Evolutionary conservation across 2,329 filamentous ascomycete species (phyloP).

Genomic region (Beauveria rudraprayagi): DNA sequence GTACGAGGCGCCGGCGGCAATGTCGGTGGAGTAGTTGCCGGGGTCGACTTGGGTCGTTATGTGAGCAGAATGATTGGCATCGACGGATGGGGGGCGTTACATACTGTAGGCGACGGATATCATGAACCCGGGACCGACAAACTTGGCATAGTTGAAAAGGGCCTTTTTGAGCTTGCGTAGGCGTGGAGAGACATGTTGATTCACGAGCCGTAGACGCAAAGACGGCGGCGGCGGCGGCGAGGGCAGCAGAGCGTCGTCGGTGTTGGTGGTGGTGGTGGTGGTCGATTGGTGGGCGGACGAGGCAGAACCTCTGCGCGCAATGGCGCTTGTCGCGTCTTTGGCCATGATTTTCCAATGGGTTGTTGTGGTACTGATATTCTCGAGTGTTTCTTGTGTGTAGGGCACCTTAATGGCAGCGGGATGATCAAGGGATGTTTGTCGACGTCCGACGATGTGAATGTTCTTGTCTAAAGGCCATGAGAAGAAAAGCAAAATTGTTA

Average conservation of each 20-base stretch:
- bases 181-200: not conserved
- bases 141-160: constrained; percentile 8
- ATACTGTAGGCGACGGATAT: constrained; percentile 52
- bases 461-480: not conserved
- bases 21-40: constrained; percentile 64
- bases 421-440: not conserved
- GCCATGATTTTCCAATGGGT: not conserved
- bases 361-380: no score
- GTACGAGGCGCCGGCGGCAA: constrained; percentile 59
- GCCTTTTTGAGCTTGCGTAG: not conserved
- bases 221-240: not conserved
- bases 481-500: not conserved
- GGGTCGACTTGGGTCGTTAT: no score
- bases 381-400: not conserved
- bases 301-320: not conserved
- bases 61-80: no score
- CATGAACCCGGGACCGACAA: constrained; percentile 62
- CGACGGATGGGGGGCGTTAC: no score
- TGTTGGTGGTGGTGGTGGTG: not conserved
- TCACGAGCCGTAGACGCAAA: not conserved
- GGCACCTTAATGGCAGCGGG: no score
- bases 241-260: not conserved
- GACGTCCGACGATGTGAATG: not conserved
- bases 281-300: not conserved
- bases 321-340: not conserved